phyloP scores from a whole-genome alignment of 78 protist species.

The Dictyostelium firmibasis region DNA sequence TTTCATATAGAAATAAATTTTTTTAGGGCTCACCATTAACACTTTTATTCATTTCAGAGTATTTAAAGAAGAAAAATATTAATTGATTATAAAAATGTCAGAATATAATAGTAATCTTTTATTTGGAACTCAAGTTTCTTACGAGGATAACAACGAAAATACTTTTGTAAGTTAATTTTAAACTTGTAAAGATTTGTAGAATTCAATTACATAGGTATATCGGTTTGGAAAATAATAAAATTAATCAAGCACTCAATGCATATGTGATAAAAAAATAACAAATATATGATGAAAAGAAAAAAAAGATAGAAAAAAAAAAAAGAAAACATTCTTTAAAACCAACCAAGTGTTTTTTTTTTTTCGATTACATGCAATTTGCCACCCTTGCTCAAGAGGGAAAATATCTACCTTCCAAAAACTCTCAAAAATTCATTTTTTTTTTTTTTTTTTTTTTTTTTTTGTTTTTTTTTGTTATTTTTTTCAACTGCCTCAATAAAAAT shows the following conservation, averaged over 20 bases:
- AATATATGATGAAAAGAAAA: no score
- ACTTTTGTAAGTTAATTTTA: constrained; percentile 53
- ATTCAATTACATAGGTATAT: background rate
- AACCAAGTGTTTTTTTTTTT: background rate
- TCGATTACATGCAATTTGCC: background rate
- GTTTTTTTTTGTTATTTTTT: background rate
- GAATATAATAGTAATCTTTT: constrained; percentile 60
- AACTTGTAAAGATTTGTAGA: background rate
- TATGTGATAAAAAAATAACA: no score
- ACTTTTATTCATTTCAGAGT: background rate
- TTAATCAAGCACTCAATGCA: no score
- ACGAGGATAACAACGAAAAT: constrained; percentile 35
- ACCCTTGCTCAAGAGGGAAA: background rate
- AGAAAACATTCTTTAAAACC: background rate
- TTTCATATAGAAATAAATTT: background rate
- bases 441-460: background rate
- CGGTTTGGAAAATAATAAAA: no score
- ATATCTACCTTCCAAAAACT: background rate
- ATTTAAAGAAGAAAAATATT: no score
- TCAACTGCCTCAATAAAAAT: background rate
- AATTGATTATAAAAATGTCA: background rate
- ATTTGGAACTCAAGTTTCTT: constrained; percentile 56
- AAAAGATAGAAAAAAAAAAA: background rate
- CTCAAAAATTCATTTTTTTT: background rate
- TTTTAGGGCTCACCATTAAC: background rate